These are phyloP conservation scores for Nevesoporus exiguus DNA, from an alignment of 768 basidiomycete species.

Conservation along the genomic window DNA sequence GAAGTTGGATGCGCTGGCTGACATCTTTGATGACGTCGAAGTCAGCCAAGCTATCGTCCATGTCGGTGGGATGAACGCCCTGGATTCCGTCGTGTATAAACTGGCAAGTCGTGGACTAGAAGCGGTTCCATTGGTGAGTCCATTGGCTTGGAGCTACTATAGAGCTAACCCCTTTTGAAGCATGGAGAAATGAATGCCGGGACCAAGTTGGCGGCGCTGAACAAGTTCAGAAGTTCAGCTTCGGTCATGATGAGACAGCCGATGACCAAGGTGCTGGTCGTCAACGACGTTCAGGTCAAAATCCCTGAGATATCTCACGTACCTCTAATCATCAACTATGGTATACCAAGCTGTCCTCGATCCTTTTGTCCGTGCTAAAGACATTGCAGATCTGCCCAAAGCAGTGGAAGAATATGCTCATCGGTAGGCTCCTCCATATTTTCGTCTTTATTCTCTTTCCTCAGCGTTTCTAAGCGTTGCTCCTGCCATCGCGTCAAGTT, in stretches of 20 bases:
- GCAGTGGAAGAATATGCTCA: slow-evolving; percentile 98
- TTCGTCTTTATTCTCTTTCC: slow-evolving; percentile 4
- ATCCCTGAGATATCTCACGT: slow-evolving; percentile 85
- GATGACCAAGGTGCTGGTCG: slow-evolving; percentile 74
- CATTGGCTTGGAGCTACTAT: background rate
- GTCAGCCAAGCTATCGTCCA: slow-evolving; percentile 79
- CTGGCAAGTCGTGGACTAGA: slow-evolving; percentile 82
- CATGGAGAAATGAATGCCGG: slow-evolving; percentile 91
- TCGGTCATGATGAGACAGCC: slow-evolving; percentile 62
- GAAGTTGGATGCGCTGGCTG: slow-evolving; percentile 90
- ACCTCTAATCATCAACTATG: slow-evolving; percentile 94
- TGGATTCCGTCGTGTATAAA: slow-evolving; percentile 90
- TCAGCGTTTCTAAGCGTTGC: slow-evolving; percentile 54
- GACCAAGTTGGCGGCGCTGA: slow-evolving; percentile 75
- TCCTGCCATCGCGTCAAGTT: slow-evolving; percentile 79
- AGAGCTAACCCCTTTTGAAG: slow-evolving; percentile 38
- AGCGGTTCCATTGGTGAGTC: slow-evolving; percentile 79
- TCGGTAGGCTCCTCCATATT: slow-evolving; percentile 49
- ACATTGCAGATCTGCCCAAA: slow-evolving; percentile 72
- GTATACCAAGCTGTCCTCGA: slow-evolving; percentile 35
- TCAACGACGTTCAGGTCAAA: slow-evolving; percentile 94
- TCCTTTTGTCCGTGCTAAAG: slow-evolving; percentile 6
- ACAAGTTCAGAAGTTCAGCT: slow-evolving; percentile 68
- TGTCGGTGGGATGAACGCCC: slow-evolving; percentile 80
- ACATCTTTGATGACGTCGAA: slow-evolving; percentile 86